Base-by-base conservation (phyloP, 2,329 filamentous ascomycete genomes). In the Xylariales sp. region DNA sequence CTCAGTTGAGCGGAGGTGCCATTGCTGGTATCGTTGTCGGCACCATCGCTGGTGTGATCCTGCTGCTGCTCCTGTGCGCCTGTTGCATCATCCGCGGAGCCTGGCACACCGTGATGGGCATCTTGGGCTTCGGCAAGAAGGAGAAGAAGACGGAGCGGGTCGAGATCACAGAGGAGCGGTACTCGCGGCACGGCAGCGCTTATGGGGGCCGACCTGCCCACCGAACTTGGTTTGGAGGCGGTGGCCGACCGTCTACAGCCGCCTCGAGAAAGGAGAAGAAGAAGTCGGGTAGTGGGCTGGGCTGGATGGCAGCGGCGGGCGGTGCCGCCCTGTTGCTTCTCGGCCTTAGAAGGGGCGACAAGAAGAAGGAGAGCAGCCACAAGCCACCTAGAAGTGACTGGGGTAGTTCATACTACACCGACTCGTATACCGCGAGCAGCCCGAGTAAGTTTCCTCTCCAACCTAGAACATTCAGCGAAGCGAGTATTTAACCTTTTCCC, bases 11-110 rank as follows among this genome's bases (percentile, higher is more conserved):
- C 53, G 76, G 72, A 31, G 86, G 85, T 39, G 86, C 84, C 45
- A 90, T 90, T 53, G 86, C 86, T 12, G 86, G 86, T 46, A 90
- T 90, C 54, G 86, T 90, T 50, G 82, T 90, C 42, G 86, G 86
- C 47, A 76, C 79, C 9, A 70, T 90, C 36, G 74, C 75, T 11
- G 86, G 83, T 47, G 70, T 88, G 25, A 63, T 74, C 29, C 68
- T 90, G 3, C 74, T 90, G 16, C 66, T 83, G 4, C 72, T 86
- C 6, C 65, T 89, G 55, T 88, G 84, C 70, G 81, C 86, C 66
- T 89, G 80, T 73, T 87, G 84, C 68, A 80, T 82, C 45, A 71
- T 75, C 44, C 72, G 75, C 49, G 77, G 77, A 11, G 65, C 82
- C 31, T 84, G 80, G 73, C 71, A 78, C 48, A 73, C 69, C 22